Conservation (phyloP, 1,284 basidiomycete species). For the Puccinia coronata region DNA sequence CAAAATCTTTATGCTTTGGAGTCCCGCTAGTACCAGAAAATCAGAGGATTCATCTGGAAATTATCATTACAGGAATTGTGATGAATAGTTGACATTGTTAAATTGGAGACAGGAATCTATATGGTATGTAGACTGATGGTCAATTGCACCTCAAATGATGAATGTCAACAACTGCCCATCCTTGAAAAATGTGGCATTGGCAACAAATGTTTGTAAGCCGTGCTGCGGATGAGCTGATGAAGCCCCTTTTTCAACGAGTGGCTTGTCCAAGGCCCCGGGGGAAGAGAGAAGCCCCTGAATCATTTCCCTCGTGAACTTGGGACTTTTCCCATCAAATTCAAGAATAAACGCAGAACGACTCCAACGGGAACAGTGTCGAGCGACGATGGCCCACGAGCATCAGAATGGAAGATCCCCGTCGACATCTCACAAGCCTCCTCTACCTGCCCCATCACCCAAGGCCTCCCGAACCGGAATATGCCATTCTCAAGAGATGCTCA, state of each 20-base stretch:
- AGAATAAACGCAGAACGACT: background rate
- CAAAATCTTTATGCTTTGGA: too few relatives aligned
- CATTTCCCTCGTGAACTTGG: too few relatives aligned
- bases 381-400: background rate
- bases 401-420: background rate
- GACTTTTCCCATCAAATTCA: background rate
- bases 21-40: too few relatives aligned
- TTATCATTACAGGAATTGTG: too few relatives aligned
- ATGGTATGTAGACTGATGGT: too few relatives aligned
- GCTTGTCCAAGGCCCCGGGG: background rate
- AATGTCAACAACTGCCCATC: too few relatives aligned
- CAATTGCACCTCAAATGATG: too few relatives aligned
- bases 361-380: background rate
- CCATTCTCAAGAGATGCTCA: constrained; percentile 32
- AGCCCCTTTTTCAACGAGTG: background rate
- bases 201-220: too few relatives aligned
- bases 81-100: too few relatives aligned
- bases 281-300: background rate
- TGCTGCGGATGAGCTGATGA: background rate
- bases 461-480: constrained; percentile 36
- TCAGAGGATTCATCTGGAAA: too few relatives aligned
- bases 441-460: background rate
- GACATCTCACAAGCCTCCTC: background rate
- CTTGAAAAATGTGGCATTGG: too few relatives aligned
- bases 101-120: too few relatives aligned